These are phyloP conservation scores for Neofusicoccum ribis DNA, from an alignment of 2,329 filamentous ascomycete species.

Conservation along the genomic window DNA sequence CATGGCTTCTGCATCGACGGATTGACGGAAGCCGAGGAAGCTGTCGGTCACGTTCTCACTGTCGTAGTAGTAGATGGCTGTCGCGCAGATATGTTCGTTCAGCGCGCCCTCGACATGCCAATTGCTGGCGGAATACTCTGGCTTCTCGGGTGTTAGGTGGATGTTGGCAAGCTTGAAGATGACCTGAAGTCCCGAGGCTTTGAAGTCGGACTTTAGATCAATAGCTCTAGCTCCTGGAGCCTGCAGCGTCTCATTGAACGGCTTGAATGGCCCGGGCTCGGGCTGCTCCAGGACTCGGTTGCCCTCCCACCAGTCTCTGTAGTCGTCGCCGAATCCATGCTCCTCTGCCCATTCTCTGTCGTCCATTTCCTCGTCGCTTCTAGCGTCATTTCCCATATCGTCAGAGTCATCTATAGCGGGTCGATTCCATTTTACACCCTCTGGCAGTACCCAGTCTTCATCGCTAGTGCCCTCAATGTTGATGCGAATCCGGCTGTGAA, in stretches of 20 bases:
- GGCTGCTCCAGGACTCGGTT: not conserved
- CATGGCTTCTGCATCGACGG: conserved; percentile 17
- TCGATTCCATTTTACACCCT: not conserved
- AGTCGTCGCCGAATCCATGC: not conserved
- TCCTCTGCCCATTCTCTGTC: not conserved
- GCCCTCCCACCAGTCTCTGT: not conserved
- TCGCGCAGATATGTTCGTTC: conserved; percentile 66
- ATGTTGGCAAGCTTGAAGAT: conserved; percentile 65
- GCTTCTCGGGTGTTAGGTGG: conserved; percentile 59
- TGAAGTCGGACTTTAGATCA: conserved; percentile 33
- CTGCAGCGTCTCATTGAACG: not conserved
- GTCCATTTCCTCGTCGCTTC: not conserved
- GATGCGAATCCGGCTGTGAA: conserved; percentile 11
- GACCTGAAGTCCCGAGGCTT: conserved; percentile 55
- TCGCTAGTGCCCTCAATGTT: not conserved
- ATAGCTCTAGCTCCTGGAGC: not conserved
- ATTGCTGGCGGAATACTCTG: conserved; percentile 53
- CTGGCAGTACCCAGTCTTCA: not conserved
- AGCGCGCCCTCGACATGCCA: conserved; percentile 54
- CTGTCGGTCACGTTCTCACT: conserved; percentile 59
- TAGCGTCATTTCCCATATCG: too few species aligned
- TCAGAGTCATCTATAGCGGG: not conserved
- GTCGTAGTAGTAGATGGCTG: conserved; percentile 64
- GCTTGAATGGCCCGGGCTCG: not conserved
- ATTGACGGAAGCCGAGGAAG: conserved; percentile 52